These are phyloP conservation scores for Hyaloperonospora brassicae DNA, from an alignment of 352 stramenopile species.

Conservation along the genomic window DNA sequence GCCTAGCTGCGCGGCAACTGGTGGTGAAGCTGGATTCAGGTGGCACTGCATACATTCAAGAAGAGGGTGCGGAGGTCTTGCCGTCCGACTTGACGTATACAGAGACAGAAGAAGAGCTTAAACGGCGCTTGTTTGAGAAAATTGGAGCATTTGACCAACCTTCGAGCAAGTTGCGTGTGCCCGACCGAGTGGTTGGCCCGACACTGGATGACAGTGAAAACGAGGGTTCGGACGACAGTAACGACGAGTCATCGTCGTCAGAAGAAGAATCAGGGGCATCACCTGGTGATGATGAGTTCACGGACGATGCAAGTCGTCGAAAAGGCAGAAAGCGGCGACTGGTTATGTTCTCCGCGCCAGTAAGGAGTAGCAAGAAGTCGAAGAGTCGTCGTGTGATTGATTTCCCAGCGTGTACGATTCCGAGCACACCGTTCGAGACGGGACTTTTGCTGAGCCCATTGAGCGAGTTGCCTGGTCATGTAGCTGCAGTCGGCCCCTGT, in stretches of 20 bases:
- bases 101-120: conserved; percentile 46
- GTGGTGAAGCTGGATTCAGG: conserved; percentile 38
- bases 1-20: conserved; percentile 36
- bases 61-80: conserved; percentile 51
- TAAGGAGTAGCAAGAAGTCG: conserved; percentile 32
- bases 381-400: conserved; percentile 52
- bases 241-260: conserved; percentile 21
- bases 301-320: conserved; percentile 11
- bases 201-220: conserved; percentile 29
- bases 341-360: conserved; percentile 37
- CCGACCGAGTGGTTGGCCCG: conserved; percentile 12
- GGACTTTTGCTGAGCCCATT: conserved; percentile 64
- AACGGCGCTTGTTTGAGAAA: conserved; percentile 61
- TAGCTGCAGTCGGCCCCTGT: conserved; percentile 52
- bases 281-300: conserved; percentile 9
- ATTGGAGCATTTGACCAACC: conserved; percentile 50
- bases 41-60: conserved; percentile 41
- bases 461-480: conserved; percentile 53
- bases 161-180: conserved; percentile 36
- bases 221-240: conserved; percentile 27
- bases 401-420: conserved; percentile 57
- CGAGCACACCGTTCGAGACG: conserved; percentile 54
- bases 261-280: conserved; percentile 25
- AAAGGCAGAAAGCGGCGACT: conserved; percentile 56
- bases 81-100: conserved; percentile 43